Conservation (phyloP, 164 flowering plant species). For the Vitis labrusca region DNA sequence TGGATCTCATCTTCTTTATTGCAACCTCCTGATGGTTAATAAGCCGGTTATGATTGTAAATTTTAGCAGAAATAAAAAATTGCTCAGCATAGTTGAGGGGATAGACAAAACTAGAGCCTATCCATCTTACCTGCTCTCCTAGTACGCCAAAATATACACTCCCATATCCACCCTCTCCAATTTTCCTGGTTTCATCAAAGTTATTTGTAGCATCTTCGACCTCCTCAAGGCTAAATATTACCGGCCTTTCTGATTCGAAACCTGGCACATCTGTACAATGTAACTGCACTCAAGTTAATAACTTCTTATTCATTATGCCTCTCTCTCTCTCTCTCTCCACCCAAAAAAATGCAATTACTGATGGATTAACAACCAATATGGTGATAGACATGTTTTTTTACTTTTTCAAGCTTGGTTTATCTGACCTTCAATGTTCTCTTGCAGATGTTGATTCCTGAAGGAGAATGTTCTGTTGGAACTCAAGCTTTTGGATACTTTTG, state of each 20-base stretch:
- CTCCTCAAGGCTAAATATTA: slow-evolving; percentile 39
- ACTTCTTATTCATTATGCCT: too few species aligned
- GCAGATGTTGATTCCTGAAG: slow-evolving; percentile 19
- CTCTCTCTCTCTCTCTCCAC: too few species aligned
- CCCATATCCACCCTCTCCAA: slow-evolving; percentile 71
- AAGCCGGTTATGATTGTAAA: background rate
- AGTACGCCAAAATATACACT: slow-evolving; percentile 56
- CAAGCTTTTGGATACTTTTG: slow-evolving; percentile 30
- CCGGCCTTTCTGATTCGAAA: slow-evolving; percentile 60
- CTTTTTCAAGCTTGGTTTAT: background rate
- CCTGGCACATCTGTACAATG: slow-evolving; percentile 34
- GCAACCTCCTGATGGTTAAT: slow-evolving; percentile 55
- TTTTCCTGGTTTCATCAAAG: slow-evolving; percentile 50
- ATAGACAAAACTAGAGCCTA: background rate
- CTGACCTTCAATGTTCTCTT: slow-evolving; percentile 44
- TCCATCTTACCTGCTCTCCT: slow-evolving; percentile 36
- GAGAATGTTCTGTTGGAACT: slow-evolving; percentile 29
- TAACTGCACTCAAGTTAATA: background rate
- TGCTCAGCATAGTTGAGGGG: background rate
- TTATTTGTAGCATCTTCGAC: slow-evolving; percentile 51
- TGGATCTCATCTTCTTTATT: slow-evolving; percentile 69
- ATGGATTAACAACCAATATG: too few species aligned
- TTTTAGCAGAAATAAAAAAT: background rate
- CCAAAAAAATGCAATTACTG: too few species aligned
- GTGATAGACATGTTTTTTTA: too few species aligned